Evolutionary conservation across 1,139 yeast species (phyloP), one percentile per base, ranked within the genome.

Genomic region (Geotrichum histeridarum): DNA sequence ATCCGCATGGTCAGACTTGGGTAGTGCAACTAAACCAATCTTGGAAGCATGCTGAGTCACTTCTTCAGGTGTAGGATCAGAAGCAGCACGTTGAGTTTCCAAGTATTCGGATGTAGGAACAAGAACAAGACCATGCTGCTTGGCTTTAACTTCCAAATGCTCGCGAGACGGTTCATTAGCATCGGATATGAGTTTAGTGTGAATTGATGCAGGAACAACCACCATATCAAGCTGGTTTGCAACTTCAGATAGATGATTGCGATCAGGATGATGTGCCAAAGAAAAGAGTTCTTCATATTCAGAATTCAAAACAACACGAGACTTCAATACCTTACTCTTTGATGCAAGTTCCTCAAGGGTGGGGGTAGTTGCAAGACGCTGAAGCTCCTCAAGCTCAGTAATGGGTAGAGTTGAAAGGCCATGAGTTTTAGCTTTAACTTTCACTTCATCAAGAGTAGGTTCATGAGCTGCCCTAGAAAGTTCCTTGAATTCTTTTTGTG

Each of bases 321-420:
- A 47, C 5, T 42, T 11, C 6, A 39, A 18, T 8, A 35, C 39
- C 22, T 45, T 11, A 42, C 49, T 27, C n/a, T 17, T 50, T 8
- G 38, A 44, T 8, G 54, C 45, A 22, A 58, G 45, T 14, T 56
- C 54, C 31, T 56, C 48, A 11, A 51, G 22, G n/a, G 57, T 38
- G 65, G 57, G 55, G 51, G 44, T 55, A 41, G 50, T 42, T 2
- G 47, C 55, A 17, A 27, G 46, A 27, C 50, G 42, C 35, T 35
- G 47, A 35, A 51, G 52, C 36, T 55, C 53, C 38, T 42, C 53
- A 8, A 53, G 52, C 8, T 55, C 58, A 30, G 55, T 57, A 8
- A 53, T 53, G n/a, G 61, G 54, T 4, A 78, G 42, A 2, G 78
- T 57, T 8, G 62, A 62, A 37, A 68, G 64, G 1, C 73, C 73